phyloP scores from a whole-genome alignment of 2,329 filamentous ascomycete species.

The Metarhizium anisopliae region DNA sequence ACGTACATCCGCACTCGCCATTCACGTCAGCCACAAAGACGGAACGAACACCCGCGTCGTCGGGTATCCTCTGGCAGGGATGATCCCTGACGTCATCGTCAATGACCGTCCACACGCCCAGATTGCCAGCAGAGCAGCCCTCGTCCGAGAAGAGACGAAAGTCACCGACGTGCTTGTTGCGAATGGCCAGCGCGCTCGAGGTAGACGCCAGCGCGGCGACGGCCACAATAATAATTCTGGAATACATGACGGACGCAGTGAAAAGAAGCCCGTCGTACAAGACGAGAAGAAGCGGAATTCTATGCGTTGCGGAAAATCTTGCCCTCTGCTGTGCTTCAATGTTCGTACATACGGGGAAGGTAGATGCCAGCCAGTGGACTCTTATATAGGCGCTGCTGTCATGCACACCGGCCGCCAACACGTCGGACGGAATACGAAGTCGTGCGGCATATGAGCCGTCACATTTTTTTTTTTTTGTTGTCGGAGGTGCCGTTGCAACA shows the following conservation, averaged over 20 bases:
- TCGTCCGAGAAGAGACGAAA: constrained; percentile 14
- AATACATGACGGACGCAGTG: constrained; percentile 6
- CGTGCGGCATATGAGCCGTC: no score
- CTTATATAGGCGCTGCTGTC: no score
- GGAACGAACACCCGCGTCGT: constrained; percentile 7
- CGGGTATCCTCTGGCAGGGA: constrained; percentile 9
- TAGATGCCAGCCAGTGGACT: no score
- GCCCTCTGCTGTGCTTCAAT: no score
- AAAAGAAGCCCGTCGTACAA: no score
- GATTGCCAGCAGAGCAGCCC: constrained; percentile 12
- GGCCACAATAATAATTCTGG: constrained; percentile 5
- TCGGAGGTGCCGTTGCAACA: no score
- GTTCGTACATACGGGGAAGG: no score
- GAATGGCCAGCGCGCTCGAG: constrained; percentile 8
- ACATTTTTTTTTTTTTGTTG: no score
- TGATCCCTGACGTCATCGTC: constrained; percentile 12
- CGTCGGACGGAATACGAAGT: no score
- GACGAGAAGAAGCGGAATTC: no score
- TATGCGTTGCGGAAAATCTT: no score
- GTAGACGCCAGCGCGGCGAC: constrained; percentile 8
- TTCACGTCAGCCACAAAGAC: constrained; percentile 9
- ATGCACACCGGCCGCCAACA: no score
- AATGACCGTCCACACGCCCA: constrained; percentile 18
- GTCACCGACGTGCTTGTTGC: constrained; percentile 16
- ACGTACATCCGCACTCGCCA: constrained; percentile 12